A percentile compares a stretch with the other conserved stretches of the same genome.
These are phyloP conservation scores for Colletotrichum eremochloae DNA, from an alignment of 2,329 filamentous ascomycete species.

Conservation along the genomic window DNA sequence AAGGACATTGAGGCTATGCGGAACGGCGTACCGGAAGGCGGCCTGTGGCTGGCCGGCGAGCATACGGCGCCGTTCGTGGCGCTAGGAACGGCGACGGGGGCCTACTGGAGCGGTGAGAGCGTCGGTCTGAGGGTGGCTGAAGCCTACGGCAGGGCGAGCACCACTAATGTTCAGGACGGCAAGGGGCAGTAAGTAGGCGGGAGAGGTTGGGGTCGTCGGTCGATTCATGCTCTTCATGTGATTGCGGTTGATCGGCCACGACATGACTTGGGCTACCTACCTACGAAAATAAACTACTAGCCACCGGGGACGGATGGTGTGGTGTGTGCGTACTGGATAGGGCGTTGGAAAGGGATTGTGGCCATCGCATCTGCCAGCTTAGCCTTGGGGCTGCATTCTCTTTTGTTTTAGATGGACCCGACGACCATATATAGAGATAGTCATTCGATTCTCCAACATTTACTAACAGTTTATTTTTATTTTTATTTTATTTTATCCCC, in stretches of 20 bases:
- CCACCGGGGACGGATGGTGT: background rate
- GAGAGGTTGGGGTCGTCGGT: background rate
- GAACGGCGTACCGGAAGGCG: slow-evolving; percentile 72
- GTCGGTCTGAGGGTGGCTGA: slow-evolving; percentile 76
- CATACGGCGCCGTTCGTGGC: slow-evolving; percentile 93
- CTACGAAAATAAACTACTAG: background rate
- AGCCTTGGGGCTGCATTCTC: slow-evolving; percentile 7
- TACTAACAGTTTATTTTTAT: slow-evolving; percentile 7
- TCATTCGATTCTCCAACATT: slow-evolving; percentile 10
- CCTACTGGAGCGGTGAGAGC: slow-evolving; percentile 90
- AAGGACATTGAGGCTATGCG: slow-evolving; percentile 77
- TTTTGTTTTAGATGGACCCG: slow-evolving; percentile 14
- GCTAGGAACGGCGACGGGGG: slow-evolving; percentile 88
- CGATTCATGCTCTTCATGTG: background rate
- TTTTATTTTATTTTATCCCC: background rate
- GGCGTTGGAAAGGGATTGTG: background rate
- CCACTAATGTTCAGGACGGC: slow-evolving; percentile 4
- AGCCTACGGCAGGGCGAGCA: slow-evolving; percentile 57
- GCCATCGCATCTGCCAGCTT: slow-evolving; percentile 14
- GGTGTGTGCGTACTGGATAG: background rate
- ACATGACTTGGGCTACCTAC: background rate
- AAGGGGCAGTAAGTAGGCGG: background rate
- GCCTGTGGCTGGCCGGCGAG: slow-evolving; percentile 90
- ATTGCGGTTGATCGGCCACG: background rate
- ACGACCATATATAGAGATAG: background rate